Evolutionary conservation across 257 asterid species (phyloP).

Genomic region (Solanum neorickii): DNA sequence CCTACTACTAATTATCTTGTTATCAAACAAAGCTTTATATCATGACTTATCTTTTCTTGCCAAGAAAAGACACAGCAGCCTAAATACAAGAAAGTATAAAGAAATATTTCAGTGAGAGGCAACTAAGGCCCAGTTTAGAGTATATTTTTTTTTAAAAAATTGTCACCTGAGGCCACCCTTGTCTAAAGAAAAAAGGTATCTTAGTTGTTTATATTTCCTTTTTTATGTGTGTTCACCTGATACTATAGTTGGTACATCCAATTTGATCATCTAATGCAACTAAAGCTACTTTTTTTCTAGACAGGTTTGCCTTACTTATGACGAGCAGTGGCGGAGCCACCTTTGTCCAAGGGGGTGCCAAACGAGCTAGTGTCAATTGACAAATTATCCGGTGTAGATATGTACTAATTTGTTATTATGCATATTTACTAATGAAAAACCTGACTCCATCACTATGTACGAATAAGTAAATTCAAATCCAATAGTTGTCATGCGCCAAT

Average conservation of each 20-base stretch:
- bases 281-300: constrained; percentile 13
- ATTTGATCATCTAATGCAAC: background rate
- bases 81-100: background rate
- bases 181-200: constrained; percentile 7
- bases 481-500: background rate
- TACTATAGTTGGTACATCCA: background rate
- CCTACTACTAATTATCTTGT: background rate
- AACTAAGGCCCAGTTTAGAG: background rate
- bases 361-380: background rate
- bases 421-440: background rate
- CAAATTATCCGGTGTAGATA: background rate
- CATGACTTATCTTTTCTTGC: constrained; percentile 4
- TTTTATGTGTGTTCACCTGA: background rate
- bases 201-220: background rate
- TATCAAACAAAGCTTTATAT: background rate
- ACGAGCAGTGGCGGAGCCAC: background rate
- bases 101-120: background rate
- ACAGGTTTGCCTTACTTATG: constrained; percentile 3
- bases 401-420: background rate
- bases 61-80: constrained; percentile 12
- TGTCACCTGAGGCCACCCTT: constrained; percentile 12
- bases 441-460: background rate
- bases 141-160: background rate
- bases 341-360: background rate
- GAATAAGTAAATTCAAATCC: background rate